These are phyloP conservation scores for Psilocybe sp. DNA, from an alignment of 768 basidiomycete genomes.

Conservation along the genomic window DNA sequence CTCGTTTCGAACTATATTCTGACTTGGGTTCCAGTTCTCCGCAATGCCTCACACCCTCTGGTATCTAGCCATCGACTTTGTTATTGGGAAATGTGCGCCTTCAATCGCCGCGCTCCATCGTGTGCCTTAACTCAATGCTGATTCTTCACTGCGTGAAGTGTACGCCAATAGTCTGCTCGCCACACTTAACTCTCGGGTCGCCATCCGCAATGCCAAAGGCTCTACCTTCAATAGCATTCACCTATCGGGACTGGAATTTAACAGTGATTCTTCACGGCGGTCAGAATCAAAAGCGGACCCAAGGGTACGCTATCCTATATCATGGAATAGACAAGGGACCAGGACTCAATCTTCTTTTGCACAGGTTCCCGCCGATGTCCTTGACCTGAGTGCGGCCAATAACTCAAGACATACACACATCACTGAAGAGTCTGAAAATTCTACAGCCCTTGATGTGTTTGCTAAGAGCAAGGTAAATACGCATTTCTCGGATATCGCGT, in stretches of 20 bases:
- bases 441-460: too few species aligned
- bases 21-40: constrained; percentile 19
- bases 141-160: constrained; percentile 21
- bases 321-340: too few species aligned
- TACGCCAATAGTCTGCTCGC: constrained; percentile 47
- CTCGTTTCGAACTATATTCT: background rate
- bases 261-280: background rate
- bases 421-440: too few species aligned
- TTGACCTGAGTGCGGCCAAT: too few species aligned
- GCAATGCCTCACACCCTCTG: constrained; percentile 29
- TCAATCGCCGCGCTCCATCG: background rate
- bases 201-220: constrained; percentile 18
- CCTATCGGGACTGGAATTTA: constrained; percentile 16
- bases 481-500: too few species aligned
- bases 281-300: too few species aligned
- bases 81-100: constrained; percentile 43
- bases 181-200: constrained; percentile 35
- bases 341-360: too few species aligned
- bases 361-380: too few species aligned
- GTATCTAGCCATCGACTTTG: constrained; percentile 40
- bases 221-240: constrained; percentile 9
- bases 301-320: too few species aligned
- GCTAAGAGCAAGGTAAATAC: too few species aligned
- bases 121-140: too few species aligned
- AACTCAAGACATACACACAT: too few species aligned